Evolutionary conservation across 148 eudicot genomes (phyloP), one percentile per base, ranked within the genome.

Genomic region (Agrostemma githago): DNA sequence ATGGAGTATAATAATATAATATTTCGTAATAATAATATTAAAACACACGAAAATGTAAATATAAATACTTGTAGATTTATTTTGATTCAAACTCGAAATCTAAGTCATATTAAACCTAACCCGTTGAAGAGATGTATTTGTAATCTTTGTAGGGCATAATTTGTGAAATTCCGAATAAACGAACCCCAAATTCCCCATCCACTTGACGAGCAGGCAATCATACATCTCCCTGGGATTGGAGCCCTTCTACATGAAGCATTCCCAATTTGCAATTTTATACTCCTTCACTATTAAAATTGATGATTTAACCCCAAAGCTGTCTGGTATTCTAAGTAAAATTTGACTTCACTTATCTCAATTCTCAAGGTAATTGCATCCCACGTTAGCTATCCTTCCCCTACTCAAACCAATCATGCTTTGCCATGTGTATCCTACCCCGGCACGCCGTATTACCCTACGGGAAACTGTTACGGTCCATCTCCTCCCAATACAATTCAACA

Each of bases 361-460:
- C 73, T 76, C 79, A 77, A 77, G 63, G 79, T 61, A 70, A 62
- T 77, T 70, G 74, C 56, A 77, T 58, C 79, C 79, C 74, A 77
- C 79, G 74, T 70, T 77, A 77, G 74, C 79, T 70, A 68, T 37
- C 65, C 70, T 51, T 34, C 63, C 9, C 56, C 56, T 11, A 51
- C 11, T 10, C 12, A 2, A 51, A 51, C 79, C 79, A 77, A 77
- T 77, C 57, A 15, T 5, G 34, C 15, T 9, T 15, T 6, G 65
- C 57, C 79, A 71, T 64, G 65, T 54, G 79, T 77, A 0, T 17
- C 8, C 6, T 37, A 48, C 38, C 42, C 74, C 53, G 70, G 71
- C 74, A 77, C 74, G 74, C 74, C 74, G 79, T 58, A 69, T 44
- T 62, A 70, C 44, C 48, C 79, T 77, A 62, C 60, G 79, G 75